These are phyloP conservation scores for Calonectria fujianensis DNA, from an alignment of 2,329 filamentous ascomycete genomes.

Conservation along the genomic window DNA sequence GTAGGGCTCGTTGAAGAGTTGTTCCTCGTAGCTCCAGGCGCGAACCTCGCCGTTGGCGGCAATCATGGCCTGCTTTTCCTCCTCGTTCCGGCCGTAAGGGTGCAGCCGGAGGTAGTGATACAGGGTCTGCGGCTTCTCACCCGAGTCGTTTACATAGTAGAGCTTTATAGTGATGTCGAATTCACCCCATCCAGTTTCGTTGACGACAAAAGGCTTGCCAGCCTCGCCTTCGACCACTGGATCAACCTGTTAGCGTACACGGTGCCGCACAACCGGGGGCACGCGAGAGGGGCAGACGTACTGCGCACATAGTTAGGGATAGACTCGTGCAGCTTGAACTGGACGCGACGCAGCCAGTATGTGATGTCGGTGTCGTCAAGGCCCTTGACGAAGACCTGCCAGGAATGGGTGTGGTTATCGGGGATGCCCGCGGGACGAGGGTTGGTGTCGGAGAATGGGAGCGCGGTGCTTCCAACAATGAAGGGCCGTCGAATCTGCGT, in stretches of 20 bases:
- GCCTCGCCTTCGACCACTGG: slow-evolving; percentile 82
- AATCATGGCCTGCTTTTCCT: slow-evolving; percentile 78
- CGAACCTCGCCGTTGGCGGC: slow-evolving; percentile 78
- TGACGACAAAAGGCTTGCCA: slow-evolving; percentile 84
- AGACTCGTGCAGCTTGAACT: slow-evolving; percentile 98
- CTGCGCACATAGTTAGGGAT: slow-evolving; percentile 93
- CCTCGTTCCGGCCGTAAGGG: slow-evolving; percentile 89
- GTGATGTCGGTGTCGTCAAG: slow-evolving; percentile 93
- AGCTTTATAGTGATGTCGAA: slow-evolving; percentile 97
- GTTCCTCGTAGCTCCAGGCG: slow-evolving; percentile 91
- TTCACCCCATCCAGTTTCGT: slow-evolving; percentile 97
- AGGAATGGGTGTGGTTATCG: slow-evolving; percentile 95
- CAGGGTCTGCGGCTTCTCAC: slow-evolving; percentile 95
- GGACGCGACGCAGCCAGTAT: slow-evolving; percentile 96
- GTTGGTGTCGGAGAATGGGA: slow-evolving; percentile 86
- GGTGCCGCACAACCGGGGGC: not conserved
- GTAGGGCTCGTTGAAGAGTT: slow-evolving; percentile 97
- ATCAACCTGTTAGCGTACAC: slow-evolving; percentile 44
- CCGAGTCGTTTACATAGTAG: slow-evolving; percentile 90
- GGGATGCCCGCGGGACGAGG: slow-evolving; percentile 86
- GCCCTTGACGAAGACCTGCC: slow-evolving; percentile 95
- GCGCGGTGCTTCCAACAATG: slow-evolving; percentile 87
- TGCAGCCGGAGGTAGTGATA: slow-evolving; percentile 95
- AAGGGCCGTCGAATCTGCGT: slow-evolving; percentile 79
- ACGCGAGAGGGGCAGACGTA: slow-evolving; percentile 58